Conservation (phyloP, 2,329 filamentous ascomycete genomes). For the Fusarium compactum region DNA sequence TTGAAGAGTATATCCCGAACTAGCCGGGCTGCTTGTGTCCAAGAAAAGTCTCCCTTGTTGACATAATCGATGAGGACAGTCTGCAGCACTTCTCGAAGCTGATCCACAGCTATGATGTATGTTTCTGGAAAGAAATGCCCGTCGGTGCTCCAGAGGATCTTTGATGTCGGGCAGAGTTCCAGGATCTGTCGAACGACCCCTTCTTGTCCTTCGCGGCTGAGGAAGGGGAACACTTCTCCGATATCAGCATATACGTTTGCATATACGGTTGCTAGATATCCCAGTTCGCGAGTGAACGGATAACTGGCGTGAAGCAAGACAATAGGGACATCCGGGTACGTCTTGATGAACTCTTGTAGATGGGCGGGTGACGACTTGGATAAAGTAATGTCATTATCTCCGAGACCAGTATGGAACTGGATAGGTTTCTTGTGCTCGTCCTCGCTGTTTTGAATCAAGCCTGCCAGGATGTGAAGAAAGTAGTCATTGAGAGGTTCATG, state of each 20-base stretch:
- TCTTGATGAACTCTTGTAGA: slow-evolving; percentile 78
- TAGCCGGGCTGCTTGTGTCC: slow-evolving; percentile 71
- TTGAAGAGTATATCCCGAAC: slow-evolving; percentile 78
- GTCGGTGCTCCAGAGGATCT: slow-evolving; percentile 84
- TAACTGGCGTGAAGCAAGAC: slow-evolving; percentile 85
- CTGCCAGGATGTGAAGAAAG: slow-evolving; percentile 73
- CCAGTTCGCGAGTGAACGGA: slow-evolving; percentile 82
- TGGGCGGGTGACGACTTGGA: slow-evolving; percentile 78
- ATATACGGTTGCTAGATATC: slow-evolving; percentile 82
- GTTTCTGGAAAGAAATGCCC: slow-evolving; percentile 85
- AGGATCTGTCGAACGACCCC: slow-evolving; percentile 76
- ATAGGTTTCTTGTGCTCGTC: slow-evolving; percentile 73
- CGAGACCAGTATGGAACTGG: slow-evolving; percentile 86
- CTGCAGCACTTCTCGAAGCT: slow-evolving; percentile 78
- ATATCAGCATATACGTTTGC: slow-evolving; percentile 85
- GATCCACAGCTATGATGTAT: slow-evolving; percentile 77
- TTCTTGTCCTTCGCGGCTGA: slow-evolving; percentile 82
- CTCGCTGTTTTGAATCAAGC: slow-evolving; percentile 63
- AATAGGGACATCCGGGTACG: slow-evolving; percentile 77
- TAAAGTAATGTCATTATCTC: slow-evolving; percentile 82
- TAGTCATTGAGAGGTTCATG: slow-evolving; percentile 76
- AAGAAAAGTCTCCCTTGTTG: slow-evolving; percentile 69
- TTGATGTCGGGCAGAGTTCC: slow-evolving; percentile 79
- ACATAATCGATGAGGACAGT: slow-evolving; percentile 77
- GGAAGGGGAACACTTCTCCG: slow-evolving; percentile 83